phyloP scores from a whole-genome alignment of 805 yeast species.

The Candida michaelii region DNA sequence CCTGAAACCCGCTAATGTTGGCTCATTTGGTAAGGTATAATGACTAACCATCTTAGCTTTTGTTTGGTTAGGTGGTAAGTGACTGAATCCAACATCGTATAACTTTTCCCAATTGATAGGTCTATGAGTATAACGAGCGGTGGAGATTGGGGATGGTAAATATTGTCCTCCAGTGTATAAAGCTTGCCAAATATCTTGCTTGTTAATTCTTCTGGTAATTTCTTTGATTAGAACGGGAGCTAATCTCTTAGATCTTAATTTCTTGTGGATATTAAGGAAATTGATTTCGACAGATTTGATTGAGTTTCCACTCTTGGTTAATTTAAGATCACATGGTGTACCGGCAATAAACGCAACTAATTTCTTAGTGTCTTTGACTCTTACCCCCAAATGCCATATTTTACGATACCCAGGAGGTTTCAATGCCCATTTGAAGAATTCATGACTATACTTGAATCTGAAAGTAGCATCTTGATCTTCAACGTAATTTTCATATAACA shows the following conservation, averaged over 20 bases:
- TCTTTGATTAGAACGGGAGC: slow-evolving; percentile 94
- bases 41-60: slow-evolving; percentile 63
- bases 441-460: slow-evolving; percentile 83
- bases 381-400: slow-evolving; percentile 92
- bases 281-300: slow-evolving; percentile 83
- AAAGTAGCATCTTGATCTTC: slow-evolving; percentile 92
- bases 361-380: slow-evolving; percentile 73
- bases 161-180: slow-evolving; percentile 90
- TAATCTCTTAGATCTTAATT: slow-evolving; percentile 86
- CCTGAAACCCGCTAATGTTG: slow-evolving; percentile 56
- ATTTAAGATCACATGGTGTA: slow-evolving; percentile 69
- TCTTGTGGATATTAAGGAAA: slow-evolving; percentile 91
- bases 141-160: slow-evolving; percentile 87
- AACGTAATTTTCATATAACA: slow-evolving; percentile 87
- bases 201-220: slow-evolving; percentile 88
- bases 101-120: slow-evolving; percentile 91
- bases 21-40: slow-evolving; percentile 53
- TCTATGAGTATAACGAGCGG: slow-evolving; percentile 89
- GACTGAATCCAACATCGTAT: slow-evolving; percentile 86
- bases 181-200: slow-evolving; percentile 89
- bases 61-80: slow-evolving; percentile 70
- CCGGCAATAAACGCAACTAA: slow-evolving; percentile 92
- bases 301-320: slow-evolving; percentile 48
- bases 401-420: slow-evolving; percentile 89
- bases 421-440: slow-evolving; percentile 88